These are phyloP conservation scores for Penicillium paradoxum DNA, from an alignment of 495 filamentous ascomycete species.

Conservation along the genomic window DNA sequence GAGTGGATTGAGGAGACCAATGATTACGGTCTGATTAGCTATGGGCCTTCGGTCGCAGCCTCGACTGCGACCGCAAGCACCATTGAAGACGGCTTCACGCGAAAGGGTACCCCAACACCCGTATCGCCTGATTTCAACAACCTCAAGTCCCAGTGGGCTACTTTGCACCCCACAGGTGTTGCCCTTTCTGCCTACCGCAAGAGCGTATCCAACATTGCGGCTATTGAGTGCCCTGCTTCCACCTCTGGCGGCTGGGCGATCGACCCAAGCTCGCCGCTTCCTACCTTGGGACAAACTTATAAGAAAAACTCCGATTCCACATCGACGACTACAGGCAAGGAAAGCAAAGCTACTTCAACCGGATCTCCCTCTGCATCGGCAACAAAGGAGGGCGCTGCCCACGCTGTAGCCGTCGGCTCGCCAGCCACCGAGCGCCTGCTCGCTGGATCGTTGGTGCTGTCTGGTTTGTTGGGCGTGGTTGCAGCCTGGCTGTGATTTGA, in stretches of 20 bases:
- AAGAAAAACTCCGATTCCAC: conserved; percentile 6
- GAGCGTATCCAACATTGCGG: conserved; percentile 47
- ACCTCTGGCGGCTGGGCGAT: conserved; percentile 69
- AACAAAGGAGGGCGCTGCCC: conserved; percentile 19
- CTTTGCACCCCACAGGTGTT: conserved; percentile 62
- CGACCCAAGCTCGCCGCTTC: conserved; percentile 60
- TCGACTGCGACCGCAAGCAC: conserved; percentile 40
- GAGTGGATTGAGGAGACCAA: conserved; percentile 89
- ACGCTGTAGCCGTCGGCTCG: conserved; percentile 10
- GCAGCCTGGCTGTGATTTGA: conserved; percentile 22
- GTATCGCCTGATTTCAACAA: conserved; percentile 73
- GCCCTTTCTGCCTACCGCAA: conserved; percentile 58
- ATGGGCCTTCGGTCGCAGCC: conserved; percentile 46
- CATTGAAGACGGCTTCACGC: conserved; percentile 60
- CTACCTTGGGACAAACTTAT: conserved; percentile 55
- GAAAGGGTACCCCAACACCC: conserved; percentile 69
- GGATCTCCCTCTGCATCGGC: conserved; percentile 13
- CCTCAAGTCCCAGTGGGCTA: conserved; percentile 72
- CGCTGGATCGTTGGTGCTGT: conserved; percentile 17
- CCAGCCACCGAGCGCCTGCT: conserved; percentile 22
- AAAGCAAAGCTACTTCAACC: conserved; percentile 1
- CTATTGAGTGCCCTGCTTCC: conserved; percentile 63
- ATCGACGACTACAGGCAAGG: background rate
- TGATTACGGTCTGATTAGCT: conserved; percentile 78
- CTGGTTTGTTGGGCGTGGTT: conserved; percentile 17